Evolutionary conservation across 495 filamentous ascomycete genomes (phyloP), one percentile per base, ranked within the genome.

Genomic region (Neurospora tetrasperma): DNA sequence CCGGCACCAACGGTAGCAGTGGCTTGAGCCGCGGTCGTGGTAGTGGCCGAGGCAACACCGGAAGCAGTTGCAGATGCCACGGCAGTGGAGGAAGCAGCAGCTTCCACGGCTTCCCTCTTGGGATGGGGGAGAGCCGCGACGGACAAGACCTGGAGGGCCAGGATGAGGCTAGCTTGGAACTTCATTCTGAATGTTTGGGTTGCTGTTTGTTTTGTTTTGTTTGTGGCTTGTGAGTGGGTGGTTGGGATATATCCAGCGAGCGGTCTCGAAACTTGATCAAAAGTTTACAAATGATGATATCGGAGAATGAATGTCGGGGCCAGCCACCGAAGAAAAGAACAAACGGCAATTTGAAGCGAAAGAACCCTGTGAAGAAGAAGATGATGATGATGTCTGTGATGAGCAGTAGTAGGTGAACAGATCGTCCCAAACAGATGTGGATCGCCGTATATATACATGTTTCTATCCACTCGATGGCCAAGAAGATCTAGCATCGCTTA

Each of bases 141-240:
- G 20, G 76, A 77, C 2, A 80, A 62, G 20, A 70, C 74, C 75
- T 79, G 76, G 40, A 74, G 40, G 72, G 78, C 78, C 40, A 79
- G 31, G 23, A 79, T 12, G 59, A 79, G 69, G 66, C 66, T 76
- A 72, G 16, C 38, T 27, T 75, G 71, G 44, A 79, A 41, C 78
- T 77, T 79, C 76, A 80, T 78, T 16, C 35, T 79, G 75, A n/a
- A 27, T 8, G 70, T 18, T 69, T 35, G 14, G 8, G 41, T 7
- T 23, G 9, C 42, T 16, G 20, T 44, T 42, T 68, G 68, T n/a
- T 54, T 54, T 54, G 11, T 54, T 23, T 43, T 66, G 41, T 39
- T n/a, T 44, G 11, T 27, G 44, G 14, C 39, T 42, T 70, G 38
- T 46, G 62, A 73, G 42, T 43, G 14, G 69, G 46, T 75, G 59